phyloP scores from a whole-genome alignment of 257 asterid species.

The Knoxia roxburghii region DNA sequence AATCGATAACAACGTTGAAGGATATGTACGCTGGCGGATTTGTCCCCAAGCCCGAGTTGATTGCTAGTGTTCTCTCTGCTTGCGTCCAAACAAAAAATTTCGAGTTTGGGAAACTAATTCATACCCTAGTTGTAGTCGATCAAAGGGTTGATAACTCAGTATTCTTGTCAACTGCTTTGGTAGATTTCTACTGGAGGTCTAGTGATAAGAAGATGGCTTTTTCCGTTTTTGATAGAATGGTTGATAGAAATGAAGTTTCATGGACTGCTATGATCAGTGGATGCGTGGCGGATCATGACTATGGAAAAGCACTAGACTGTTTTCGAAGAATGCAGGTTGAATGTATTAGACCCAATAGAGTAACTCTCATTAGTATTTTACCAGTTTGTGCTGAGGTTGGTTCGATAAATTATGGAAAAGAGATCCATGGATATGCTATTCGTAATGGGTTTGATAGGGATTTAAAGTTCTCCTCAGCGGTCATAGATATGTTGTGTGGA shows the following conservation, averaged over 20 bases:
- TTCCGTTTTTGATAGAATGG: slow-evolving; percentile 47
- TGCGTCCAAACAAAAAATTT: slow-evolving; percentile 40
- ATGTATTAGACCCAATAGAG: slow-evolving; percentile 47
- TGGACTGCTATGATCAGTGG: slow-evolving; percentile 80
- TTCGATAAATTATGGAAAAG: slow-evolving; percentile 32
- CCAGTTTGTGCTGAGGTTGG: slow-evolving; percentile 46
- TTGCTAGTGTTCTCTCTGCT: slow-evolving; percentile 46
- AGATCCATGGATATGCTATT: slow-evolving; percentile 55
- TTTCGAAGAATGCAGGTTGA: slow-evolving; percentile 45
- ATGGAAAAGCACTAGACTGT: slow-evolving; percentile 33
- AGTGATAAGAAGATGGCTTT: slow-evolving; percentile 37
- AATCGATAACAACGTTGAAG: slow-evolving; percentile 42
- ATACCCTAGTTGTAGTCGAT: slow-evolving; percentile 48
- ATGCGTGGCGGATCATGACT: slow-evolving; percentile 32
- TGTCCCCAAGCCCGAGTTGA: slow-evolving; percentile 59
- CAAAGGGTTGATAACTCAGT: slow-evolving; percentile 42
- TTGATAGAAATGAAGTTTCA: slow-evolving; percentile 55
- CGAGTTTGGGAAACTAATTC: slow-evolving; percentile 52
- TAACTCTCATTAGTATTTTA: slow-evolving; percentile 47
- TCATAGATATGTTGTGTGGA: slow-evolving; percentile 51
- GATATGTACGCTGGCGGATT: slow-evolving; percentile 39
- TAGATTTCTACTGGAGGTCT: slow-evolving; percentile 50
- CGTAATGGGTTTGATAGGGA: slow-evolving; percentile 50
- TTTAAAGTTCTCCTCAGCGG: slow-evolving; percentile 37
- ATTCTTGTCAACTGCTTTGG: slow-evolving; percentile 42